Conservation (phyloP, 2,329 filamentous ascomycete genomes). For the Botrytis byssoidea region DNA sequence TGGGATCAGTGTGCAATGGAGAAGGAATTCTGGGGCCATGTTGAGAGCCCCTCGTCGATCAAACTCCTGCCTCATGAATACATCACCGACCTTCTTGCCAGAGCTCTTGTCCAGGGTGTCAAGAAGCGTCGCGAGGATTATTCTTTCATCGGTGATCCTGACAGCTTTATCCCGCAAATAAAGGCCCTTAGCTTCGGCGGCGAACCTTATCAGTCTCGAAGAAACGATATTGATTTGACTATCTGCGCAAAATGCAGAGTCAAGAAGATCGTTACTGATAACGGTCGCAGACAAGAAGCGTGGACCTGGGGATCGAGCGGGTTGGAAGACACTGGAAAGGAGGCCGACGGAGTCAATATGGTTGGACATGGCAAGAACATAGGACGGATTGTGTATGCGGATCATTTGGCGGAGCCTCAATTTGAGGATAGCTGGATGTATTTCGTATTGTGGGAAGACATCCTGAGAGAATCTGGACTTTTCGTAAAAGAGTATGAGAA, state of each 20-base stretch:
- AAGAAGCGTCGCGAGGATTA: not conserved
- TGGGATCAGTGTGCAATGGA: not conserved
- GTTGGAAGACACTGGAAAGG: not conserved
- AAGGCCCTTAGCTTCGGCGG: not conserved
- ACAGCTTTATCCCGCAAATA: not conserved
- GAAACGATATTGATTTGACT: not conserved
- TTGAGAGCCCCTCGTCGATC: not conserved
- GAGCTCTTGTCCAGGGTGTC: not conserved
- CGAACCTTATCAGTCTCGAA: not conserved
- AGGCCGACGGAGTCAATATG: not conserved
- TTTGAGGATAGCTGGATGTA: not conserved
- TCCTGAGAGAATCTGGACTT: not conserved
- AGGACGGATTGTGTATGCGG: not conserved
- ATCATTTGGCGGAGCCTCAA: not conserved
- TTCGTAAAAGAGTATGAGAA: slow-evolving; percentile 1
- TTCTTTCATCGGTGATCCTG: not conserved
- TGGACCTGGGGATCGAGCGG: not conserved
- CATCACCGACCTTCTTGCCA: not conserved
- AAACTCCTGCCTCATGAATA: not conserved
- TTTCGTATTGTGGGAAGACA: not conserved
- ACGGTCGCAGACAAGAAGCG: not conserved
- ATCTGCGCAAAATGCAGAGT: slow-evolving; percentile 10
- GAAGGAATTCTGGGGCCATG: not conserved
- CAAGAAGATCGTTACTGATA: not conserved
- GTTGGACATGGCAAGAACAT: not conserved